Evolutionary conservation across 2,329 filamentous ascomycete species (phyloP), one percentile per base, ranked within the genome.

Genomic region (Paracorniculantispora psalliotae): DNA sequence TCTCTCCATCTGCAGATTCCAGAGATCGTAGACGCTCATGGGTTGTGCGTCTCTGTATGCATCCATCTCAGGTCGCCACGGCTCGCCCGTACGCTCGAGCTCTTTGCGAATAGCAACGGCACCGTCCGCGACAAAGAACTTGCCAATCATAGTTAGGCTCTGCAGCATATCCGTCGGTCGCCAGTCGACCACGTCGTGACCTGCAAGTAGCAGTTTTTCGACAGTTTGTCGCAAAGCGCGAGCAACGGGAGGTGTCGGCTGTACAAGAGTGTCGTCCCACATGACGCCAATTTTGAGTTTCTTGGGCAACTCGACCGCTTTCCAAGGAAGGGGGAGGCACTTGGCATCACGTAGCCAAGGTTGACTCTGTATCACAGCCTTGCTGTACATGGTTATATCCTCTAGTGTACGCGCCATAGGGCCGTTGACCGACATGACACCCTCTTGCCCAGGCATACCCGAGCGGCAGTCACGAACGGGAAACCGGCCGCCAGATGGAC

Each of bases 361-460:
- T 61, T 79, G 66, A 2, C 75, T 67, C 57, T 73, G 74, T 3
- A 87, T 71, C 8, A 87, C 71, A 0, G 75, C 71, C 59, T 76
- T 77, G 67, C 79, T 78, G 68, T 84, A 87, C 3, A 82, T 61
- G 41, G 77, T 75, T 1, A 88, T 73, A 61, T 86, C 84, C 6
- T 74, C 73, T 0, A 88, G 70, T 0, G 78, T 80, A 28, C 76
- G 75, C 1, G 81, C 79, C 75, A 89, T 77, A 0, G 86, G 86
- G 0, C 86, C 86, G 63, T 87, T 86, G 35, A 88, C 83, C 21
- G 81, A 84, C 55, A 77, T 75, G 0, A 89, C 81, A 2, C 84
- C 82, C 68, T 89, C 86, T 66, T 89, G 85, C 2, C 86, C 86
- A 1, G 81, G 79, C 69, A 88, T 77, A 9, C 84, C 84, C 1